Evolutionary conservation across 2,329 filamentous ascomycete genomes (phyloP).

Genomic region (Paraphaeosphaeria minitans): DNA sequence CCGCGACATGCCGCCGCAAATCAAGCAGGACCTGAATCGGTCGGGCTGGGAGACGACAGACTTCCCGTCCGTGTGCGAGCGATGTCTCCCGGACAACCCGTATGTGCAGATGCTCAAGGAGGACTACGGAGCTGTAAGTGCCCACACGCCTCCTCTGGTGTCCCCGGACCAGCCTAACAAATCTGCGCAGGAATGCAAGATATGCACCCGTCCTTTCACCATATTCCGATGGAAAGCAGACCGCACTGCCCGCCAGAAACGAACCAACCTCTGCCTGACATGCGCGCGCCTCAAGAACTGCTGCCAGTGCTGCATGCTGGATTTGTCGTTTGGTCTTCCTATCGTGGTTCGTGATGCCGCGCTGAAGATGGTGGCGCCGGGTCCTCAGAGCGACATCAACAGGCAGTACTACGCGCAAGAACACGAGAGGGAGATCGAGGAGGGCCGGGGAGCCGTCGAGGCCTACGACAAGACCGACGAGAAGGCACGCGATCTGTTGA

Average conservation of each 20-base stretch:
- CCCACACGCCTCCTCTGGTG: conserved; percentile 75
- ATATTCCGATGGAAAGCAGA: conserved; percentile 95
- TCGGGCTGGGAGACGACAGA: conserved; percentile 96
- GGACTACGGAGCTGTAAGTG: conserved; percentile 87
- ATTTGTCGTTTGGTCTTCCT: conserved; percentile 92
- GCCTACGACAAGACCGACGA: conserved; percentile 97
- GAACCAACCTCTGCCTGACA: conserved; percentile 93
- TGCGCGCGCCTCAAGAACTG: conserved; percentile 98
- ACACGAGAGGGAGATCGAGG: conserved; percentile 92
- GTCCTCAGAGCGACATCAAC: conserved; percentile 90
- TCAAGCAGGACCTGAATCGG: conserved; percentile 93
- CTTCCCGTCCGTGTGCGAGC: conserved; percentile 87
- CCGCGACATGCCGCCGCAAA: conserved; percentile 77
- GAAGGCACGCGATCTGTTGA: conserved; percentile 86
- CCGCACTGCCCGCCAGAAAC: conserved; percentile 87
- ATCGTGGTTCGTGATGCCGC: conserved; percentile 95
- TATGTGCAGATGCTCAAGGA: conserved; percentile 99
- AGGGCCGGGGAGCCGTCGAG: conserved; percentile 79
- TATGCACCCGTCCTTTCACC: conserved; percentile 93
- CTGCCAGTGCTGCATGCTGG: conserved; percentile 98
- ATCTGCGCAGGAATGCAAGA: conserved; percentile 56
- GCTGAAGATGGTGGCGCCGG: conserved; percentile 95
- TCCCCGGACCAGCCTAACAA: conserved; percentile 58
- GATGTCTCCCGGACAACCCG: conserved; percentile 92
- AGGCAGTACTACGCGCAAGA: conserved; percentile 97